These are phyloP conservation scores for Capsicum pubescens DNA, from an alignment of 257 asterid species.

Conservation along the genomic window DNA sequence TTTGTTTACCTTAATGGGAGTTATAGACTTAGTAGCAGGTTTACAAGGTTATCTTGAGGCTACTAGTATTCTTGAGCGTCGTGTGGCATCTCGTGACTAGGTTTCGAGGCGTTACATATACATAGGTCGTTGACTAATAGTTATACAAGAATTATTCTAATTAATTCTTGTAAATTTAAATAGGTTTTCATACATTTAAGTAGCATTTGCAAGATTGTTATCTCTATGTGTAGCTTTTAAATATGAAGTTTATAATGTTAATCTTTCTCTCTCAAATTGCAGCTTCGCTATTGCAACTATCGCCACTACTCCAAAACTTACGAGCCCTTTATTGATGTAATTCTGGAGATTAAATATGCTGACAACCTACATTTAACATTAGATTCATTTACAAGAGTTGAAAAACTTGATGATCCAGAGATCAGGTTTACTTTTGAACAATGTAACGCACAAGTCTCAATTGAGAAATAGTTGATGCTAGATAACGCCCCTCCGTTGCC, in stretches of 20 bases:
- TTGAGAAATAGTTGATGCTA: conserved; percentile 76
- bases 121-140: no score
- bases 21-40: no score
- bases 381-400: conserved; percentile 80
- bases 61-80: no score
- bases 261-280: conserved; percentile 32
- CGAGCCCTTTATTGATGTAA: conserved; percentile 67
- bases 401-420: conserved; percentile 73
- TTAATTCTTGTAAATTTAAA: not conserved
- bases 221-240: not conserved
- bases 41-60: no score
- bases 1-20: no score
- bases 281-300: conserved; percentile 82
- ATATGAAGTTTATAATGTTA: not conserved
- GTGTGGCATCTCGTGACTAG: no score
- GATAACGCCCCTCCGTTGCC: conserved; percentile 58
- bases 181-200: not conserved
- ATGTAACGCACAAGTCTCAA: conserved; percentile 68
- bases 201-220: not conserved
- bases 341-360: conserved; percentile 82
- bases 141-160: no score
- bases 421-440: conserved; percentile 72
- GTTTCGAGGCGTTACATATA: no score
- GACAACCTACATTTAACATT: conserved; percentile 57
- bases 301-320: conserved; percentile 42